Conservation (phyloP, 2,329 filamentous ascomycete species). For the Didymella keratinophila region DNA sequence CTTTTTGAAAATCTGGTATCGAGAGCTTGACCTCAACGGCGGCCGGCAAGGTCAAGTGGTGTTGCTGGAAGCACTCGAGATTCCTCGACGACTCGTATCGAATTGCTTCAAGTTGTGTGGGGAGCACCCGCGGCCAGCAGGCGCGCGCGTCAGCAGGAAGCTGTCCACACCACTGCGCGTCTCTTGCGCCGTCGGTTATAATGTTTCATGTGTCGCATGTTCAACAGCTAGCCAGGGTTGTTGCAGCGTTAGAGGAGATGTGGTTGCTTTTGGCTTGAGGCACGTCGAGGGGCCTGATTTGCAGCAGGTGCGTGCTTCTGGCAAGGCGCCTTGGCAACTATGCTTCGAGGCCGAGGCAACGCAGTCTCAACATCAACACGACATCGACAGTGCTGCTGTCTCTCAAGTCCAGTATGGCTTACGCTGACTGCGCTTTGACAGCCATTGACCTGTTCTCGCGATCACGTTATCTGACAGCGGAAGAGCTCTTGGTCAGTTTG, state of each 20-base stretch:
- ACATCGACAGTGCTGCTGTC: neutral
- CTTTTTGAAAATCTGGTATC: neutral
- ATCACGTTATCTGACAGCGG: neutral
- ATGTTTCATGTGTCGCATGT: neutral
- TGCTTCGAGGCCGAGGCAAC: neutral
- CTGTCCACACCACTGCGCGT: neutral
- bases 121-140: neutral
- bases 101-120: neutral
- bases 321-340: constrained; percentile 8
- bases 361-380: neutral
- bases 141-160: constrained; percentile 12
- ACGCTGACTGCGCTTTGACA: neutral
- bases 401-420: neutral
- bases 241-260: neutral
- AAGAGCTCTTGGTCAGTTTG: neutral
- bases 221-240: neutral
- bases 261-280: neutral
- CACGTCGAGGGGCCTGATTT: neutral
- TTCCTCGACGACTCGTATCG: neutral
- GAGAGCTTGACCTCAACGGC: neutral
- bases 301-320: constrained; percentile 1
- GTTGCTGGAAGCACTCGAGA: neutral
- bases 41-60: neutral
- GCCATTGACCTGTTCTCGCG: neutral
- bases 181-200: neutral